phyloP scores from a whole-genome alignment of 139 green algal species.

The Ettlia oleoabundans region DNA sequence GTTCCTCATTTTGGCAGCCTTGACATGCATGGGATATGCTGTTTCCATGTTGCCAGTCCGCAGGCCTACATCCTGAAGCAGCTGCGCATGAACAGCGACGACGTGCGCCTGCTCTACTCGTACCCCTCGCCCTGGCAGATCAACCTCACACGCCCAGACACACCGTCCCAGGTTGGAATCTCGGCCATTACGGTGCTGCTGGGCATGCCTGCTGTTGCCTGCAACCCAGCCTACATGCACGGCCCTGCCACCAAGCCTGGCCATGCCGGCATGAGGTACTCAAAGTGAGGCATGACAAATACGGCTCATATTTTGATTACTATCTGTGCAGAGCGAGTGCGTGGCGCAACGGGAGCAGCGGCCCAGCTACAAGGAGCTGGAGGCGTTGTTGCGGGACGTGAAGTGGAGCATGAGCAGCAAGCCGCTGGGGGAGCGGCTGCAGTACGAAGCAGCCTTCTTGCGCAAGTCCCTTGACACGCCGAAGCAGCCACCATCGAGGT shows the following conservation, averaged over 20 bases:
- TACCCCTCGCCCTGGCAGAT: constrained; percentile 69
- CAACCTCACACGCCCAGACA: constrained; percentile 28
- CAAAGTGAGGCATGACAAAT: too few relatives aligned
- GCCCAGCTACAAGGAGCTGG: constrained; percentile 70
- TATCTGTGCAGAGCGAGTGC: constrained; percentile 37
- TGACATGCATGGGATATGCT: too few relatives aligned
- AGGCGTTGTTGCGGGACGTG: constrained; percentile 54
- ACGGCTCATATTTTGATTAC: too few relatives aligned
- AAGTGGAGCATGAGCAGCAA: constrained; percentile 59
- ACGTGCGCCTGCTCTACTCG: constrained; percentile 54
- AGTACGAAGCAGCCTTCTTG: constrained; percentile 62
- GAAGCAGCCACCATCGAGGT: background rate
- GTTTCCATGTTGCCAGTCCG: too few relatives aligned
- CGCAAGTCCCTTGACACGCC: constrained; percentile 46
- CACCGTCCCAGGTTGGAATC: background rate
- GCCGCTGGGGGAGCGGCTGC: constrained; percentile 56
- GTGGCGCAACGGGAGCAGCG: constrained; percentile 41
- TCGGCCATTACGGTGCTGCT: too few relatives aligned
- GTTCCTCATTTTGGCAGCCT: too few relatives aligned
- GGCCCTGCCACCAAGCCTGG: too few relatives aligned
- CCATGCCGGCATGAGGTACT: too few relatives aligned
- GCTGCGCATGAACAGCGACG: constrained; percentile 73
- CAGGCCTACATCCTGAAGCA: constrained; percentile 77
- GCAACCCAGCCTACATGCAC: background rate
- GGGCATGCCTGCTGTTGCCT: background rate